phyloP scores from a whole-genome alignment of 1,284 basidiomycete species.

The Porodaedalea pini region DNA sequence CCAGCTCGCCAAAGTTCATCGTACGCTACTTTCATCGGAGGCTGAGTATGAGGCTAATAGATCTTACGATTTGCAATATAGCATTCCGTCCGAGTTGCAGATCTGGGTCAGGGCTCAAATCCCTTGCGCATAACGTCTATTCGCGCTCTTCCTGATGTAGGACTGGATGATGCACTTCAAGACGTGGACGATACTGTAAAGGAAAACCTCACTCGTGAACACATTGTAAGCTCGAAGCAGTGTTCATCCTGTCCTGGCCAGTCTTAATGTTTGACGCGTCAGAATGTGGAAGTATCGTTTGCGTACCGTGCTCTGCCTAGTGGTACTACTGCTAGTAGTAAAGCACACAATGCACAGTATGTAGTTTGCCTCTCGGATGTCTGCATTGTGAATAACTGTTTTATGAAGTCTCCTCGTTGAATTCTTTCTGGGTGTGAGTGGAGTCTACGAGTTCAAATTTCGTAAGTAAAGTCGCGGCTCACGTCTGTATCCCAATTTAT shows the following conservation, averaged over 20 bases:
- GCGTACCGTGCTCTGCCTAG: slow-evolving; percentile 68
- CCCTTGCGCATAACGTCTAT: slow-evolving; percentile 37
- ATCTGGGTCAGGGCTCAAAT: slow-evolving; percentile 35
- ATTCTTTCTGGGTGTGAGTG: slow-evolving; percentile 59
- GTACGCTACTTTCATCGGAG: slow-evolving; percentile 24
- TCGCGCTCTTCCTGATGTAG: slow-evolving; percentile 33
- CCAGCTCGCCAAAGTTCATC: slow-evolving; percentile 36
- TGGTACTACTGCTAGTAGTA: slow-evolving; percentile 35
- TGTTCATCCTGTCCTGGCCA: too few species aligned
- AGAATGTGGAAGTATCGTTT: slow-evolving; percentile 75
- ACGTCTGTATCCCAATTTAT: slow-evolving; percentile 22
- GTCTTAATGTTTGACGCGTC: background rate
- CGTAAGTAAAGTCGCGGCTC: slow-evolving; percentile 29
- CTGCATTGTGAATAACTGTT: background rate
- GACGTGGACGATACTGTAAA: slow-evolving; percentile 8
- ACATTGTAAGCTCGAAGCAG: slow-evolving; percentile 18
- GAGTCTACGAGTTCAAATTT: slow-evolving; percentile 43
- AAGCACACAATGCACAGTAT: slow-evolving; percentile 58
- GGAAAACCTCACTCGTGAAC: slow-evolving; percentile 20
- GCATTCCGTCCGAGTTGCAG: slow-evolving; percentile 37
- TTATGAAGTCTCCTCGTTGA: slow-evolving; percentile 54
- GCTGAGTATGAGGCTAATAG: background rate
- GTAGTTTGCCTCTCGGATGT: slow-evolving; percentile 18
- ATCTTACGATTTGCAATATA: slow-evolving; percentile 13
- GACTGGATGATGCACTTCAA: slow-evolving; percentile 21